Conservation (phyloP, 208 protist genomes). For the Kentomonas sorsogonicus region DNA sequence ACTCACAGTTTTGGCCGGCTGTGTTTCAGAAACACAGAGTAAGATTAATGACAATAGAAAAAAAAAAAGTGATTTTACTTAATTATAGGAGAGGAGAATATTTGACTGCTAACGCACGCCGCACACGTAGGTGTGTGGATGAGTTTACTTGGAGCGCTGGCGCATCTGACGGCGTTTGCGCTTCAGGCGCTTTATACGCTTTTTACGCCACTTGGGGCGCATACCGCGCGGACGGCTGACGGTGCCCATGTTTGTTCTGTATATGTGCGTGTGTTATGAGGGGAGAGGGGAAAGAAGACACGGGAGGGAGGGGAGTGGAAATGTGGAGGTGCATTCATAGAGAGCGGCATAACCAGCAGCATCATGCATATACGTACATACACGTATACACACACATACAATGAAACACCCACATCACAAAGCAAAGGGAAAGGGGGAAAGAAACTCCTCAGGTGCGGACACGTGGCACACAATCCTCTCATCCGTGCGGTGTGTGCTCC, state of each 20-base stretch:
- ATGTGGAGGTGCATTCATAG: conserved; percentile 3
- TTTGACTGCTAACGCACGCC: not conserved
- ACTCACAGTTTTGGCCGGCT: too few species aligned
- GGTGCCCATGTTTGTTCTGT: conserved; percentile 52
- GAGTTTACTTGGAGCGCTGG: conserved; percentile 86
- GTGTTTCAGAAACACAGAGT: too few species aligned
- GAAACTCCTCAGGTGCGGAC: conserved; percentile 6
- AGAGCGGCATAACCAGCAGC: too few species aligned
- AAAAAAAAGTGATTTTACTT: too few species aligned
- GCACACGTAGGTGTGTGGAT: not conserved
- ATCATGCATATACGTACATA: too few species aligned
- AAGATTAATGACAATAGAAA: too few species aligned
- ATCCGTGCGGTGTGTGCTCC: too few species aligned
- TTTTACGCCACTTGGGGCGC: conserved; percentile 91
- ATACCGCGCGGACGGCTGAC: conserved; percentile 82
- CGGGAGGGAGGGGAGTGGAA: conserved; percentile 2
- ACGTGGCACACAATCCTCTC: too few species aligned
- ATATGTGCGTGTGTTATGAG: not conserved
- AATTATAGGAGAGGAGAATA: too few species aligned
- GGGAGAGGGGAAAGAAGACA: conserved; percentile 14
- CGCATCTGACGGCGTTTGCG: conserved; percentile 79
- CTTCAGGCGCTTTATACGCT: conserved; percentile 91
- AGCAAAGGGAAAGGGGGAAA: not conserved
- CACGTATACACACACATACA: conserved; percentile 10
- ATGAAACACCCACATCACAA: conserved; percentile 11